Percentiles rank a stretch among this genome's conserved stretches.
phyloP scores from a whole-genome alignment of 208 protist species.

The Naegleria fowleri region DNA sequence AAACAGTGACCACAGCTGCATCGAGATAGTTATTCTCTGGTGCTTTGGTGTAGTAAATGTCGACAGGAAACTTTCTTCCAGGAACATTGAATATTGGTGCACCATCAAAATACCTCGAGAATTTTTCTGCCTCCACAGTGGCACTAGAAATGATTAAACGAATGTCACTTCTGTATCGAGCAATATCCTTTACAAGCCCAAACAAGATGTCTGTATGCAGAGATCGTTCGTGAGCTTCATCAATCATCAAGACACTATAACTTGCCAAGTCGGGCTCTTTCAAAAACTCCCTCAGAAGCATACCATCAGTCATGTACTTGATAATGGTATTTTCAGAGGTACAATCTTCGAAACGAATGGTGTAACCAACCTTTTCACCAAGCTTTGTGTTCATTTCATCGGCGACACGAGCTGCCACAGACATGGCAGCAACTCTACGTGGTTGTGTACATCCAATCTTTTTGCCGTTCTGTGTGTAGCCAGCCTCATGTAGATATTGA shows the following conservation, averaged over 20 bases:
- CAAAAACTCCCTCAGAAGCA: slow-evolving; percentile 77
- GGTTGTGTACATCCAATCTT: slow-evolving; percentile 89
- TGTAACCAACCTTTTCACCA: slow-evolving; percentile 78
- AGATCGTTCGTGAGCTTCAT: slow-evolving; percentile 90
- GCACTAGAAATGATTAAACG: slow-evolving; percentile 95
- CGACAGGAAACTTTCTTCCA: slow-evolving; percentile 59
- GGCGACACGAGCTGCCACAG: slow-evolving; percentile 81
- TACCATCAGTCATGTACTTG: slow-evolving; percentile 86
- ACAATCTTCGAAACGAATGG: slow-evolving; percentile 81
- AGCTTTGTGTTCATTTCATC: slow-evolving; percentile 77
- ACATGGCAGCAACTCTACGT: slow-evolving; percentile 78
- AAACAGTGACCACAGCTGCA: slow-evolving; percentile 71
- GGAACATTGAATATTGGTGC: slow-evolving; percentile 78
- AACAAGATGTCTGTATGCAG: slow-evolving; percentile 87
- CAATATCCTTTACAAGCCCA: slow-evolving; percentile 77
- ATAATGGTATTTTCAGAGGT: slow-evolving; percentile 71
- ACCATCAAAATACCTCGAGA: slow-evolving; percentile 89
- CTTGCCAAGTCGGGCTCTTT: slow-evolving; percentile 69
- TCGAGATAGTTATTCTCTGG: slow-evolving; percentile 87
- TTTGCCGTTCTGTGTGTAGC: slow-evolving; percentile 72
- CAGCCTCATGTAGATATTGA: slow-evolving; percentile 85
- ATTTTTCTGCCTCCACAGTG: slow-evolving; percentile 96
- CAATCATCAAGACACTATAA: slow-evolving; percentile 83
- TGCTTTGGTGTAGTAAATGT: slow-evolving; percentile 82
- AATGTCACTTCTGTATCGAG: slow-evolving; percentile 66